These are phyloP conservation scores for Tilletia setariae DNA, from an alignment of 1,284 basidiomycete genomes.

Conservation along the genomic window DNA sequence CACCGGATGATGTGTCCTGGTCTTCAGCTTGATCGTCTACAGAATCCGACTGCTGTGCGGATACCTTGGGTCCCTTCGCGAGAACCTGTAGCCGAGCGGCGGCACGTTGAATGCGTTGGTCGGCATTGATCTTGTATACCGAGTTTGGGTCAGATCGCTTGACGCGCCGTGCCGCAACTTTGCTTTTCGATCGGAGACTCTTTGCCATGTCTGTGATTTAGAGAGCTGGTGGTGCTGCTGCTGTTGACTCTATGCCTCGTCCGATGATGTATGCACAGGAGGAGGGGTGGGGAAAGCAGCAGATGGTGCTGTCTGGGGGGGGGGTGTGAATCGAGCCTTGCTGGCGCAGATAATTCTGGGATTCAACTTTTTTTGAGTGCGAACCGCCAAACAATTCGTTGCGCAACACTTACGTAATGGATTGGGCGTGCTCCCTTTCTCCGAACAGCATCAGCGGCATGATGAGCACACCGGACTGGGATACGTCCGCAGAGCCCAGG, in stretches of 20 bases:
- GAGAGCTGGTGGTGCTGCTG: background rate
- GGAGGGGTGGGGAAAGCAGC: too few relatives aligned
- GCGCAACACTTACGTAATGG: too few relatives aligned
- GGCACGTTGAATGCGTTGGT: constrained; percentile 9
- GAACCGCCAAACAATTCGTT: too few relatives aligned
- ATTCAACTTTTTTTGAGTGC: too few relatives aligned
- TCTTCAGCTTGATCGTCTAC: background rate
- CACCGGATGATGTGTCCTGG: background rate
- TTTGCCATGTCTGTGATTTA: constrained; percentile 11
- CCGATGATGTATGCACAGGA: too few relatives aligned
- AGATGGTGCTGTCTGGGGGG: too few relatives aligned
- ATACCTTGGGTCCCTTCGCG: background rate
- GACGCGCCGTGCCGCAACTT: constrained; percentile 14
- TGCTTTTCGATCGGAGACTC: constrained; percentile 14
- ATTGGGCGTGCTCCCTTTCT: too few relatives aligned
- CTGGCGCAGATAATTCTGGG: too few relatives aligned
- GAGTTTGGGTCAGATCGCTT: constrained; percentile 8
- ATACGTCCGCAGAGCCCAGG: background rate
- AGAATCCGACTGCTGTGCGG: background rate
- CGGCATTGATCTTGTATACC: constrained; percentile 14
- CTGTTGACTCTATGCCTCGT: too few relatives aligned
- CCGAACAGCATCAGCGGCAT: too few relatives aligned
- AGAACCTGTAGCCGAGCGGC: background rate
- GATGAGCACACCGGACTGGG: too few relatives aligned
- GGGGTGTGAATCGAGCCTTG: too few relatives aligned